phyloP scores from a whole-genome alignment of 306 rosid genomes.

The Betula pendula region DNA sequence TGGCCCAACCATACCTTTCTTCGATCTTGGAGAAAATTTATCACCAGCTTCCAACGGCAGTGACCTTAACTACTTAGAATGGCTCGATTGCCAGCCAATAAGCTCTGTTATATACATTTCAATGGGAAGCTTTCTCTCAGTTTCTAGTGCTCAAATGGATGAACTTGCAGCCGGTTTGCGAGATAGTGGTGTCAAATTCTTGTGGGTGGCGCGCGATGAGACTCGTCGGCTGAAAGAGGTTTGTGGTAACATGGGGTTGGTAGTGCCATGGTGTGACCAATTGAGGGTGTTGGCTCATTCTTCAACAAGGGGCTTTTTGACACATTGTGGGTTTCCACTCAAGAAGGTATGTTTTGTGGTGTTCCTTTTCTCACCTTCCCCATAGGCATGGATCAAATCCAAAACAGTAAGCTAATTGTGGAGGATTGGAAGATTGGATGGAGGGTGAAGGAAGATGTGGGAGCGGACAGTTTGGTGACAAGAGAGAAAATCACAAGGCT shows the following conservation, averaged over 20 bases:
- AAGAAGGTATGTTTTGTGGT: constrained; percentile 44
- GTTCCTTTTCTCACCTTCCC: constrained; percentile 46
- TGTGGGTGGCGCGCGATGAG: constrained; percentile 43
- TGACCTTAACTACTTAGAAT: constrained; percentile 16
- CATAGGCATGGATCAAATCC: constrained; percentile 37
- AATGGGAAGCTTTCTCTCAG: constrained; percentile 40
- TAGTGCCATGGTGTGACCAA: constrained; percentile 49
- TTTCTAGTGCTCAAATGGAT: constrained; percentile 42
- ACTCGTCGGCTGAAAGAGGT: constrained; percentile 4
- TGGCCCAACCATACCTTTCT: constrained; percentile 41
- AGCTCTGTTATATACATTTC: constrained; percentile 43
- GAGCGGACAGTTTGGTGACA: constrained; percentile 6
- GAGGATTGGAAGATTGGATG: constrained; percentile 52
- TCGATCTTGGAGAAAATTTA: constrained; percentile 5
- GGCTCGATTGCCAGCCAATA: constrained; percentile 43
- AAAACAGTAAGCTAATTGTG: constrained; percentile 41
- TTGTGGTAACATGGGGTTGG: constrained; percentile 29
- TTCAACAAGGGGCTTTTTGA: constrained; percentile 37
- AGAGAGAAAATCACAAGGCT: constrained; percentile 34
- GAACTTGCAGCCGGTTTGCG: constrained; percentile 37
- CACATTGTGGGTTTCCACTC: constrained; percentile 52
- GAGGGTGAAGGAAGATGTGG: constrained; percentile 31
- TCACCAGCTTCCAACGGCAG: background rate
- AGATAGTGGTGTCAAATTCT: constrained; percentile 36
- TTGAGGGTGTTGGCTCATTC: constrained; percentile 48